Conservation (phyloP, 139 green algal species). For the Auxenochlorella pyrenoidosa region DNA sequence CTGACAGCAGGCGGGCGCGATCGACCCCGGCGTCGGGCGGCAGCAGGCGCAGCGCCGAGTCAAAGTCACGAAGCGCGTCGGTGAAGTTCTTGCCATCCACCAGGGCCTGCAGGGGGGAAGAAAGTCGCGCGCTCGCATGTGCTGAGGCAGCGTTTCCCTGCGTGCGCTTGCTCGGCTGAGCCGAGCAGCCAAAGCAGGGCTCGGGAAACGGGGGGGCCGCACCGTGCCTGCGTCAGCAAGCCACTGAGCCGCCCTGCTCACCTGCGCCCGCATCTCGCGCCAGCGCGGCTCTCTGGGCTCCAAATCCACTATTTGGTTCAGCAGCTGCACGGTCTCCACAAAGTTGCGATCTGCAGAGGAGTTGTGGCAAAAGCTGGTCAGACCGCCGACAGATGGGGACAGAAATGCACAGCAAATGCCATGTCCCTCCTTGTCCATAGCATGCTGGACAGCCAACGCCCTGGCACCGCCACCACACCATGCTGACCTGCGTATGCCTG, state of each 20-base stretch:
- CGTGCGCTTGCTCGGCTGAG: neutral
- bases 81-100: conserved; percentile 87
- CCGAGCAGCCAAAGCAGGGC: neutral
- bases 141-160: neutral
- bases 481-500: conserved; percentile 8
- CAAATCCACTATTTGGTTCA: conserved; percentile 54
- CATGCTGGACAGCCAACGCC: neutral
- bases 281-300: conserved; percentile 50
- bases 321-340: neutral
- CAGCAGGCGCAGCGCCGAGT: conserved; percentile 46
- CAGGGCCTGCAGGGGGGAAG: conserved; percentile 55
- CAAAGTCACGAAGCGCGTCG: conserved; percentile 74
- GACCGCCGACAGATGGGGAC: neutral
- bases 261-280: conserved; percentile 77
- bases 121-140: neutral
- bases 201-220: neutral
- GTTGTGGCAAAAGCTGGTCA: neutral
- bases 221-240: too few relatives aligned
- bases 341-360: conserved; percentile 15
- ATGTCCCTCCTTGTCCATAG: neutral
- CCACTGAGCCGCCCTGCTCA: neutral
- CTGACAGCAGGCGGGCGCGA: conserved; percentile 63
- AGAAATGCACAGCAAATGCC: neutral
- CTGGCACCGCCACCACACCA: neutral
- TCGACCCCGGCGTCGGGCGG: neutral